Evolutionary conservation across 1,284 basidiomycete species (phyloP).

Genomic region (Lentinula novae-zelandiae): DNA sequence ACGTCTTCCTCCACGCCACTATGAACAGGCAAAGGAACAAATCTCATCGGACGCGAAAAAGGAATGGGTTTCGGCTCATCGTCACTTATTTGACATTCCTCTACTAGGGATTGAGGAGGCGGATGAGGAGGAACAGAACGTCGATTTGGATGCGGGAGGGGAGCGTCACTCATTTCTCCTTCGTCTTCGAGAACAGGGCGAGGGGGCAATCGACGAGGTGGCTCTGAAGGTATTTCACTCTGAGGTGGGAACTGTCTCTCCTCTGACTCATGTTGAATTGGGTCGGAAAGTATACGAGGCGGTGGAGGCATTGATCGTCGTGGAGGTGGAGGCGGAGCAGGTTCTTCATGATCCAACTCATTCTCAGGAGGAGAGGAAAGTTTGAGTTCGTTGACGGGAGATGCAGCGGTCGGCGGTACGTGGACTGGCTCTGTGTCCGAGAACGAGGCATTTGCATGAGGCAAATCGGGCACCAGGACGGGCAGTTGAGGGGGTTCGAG

Average conservation of each 20-base stretch:
- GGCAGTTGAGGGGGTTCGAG: background rate
- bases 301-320: constrained; percentile 18
- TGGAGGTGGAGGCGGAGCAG: constrained; percentile 13
- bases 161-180: constrained; percentile 13
- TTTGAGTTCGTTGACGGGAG: background rate
- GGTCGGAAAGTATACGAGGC: constrained; percentile 14
- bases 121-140: constrained; percentile 19
- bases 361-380: background rate
- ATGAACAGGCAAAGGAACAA: constrained; percentile 4
- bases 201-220: constrained; percentile 11
- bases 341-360: background rate
- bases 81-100: constrained; percentile 4
- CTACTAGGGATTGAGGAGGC: background rate
- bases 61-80: constrained; percentile 14
- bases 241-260: background rate
- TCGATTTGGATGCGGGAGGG: constrained; percentile 19
- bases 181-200: constrained; percentile 13
- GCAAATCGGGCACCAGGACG: background rate
- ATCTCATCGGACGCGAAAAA: background rate
- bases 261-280: constrained; percentile 4
- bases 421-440: background rate
- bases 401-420: constrained; percentile 16
- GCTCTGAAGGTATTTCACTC: constrained; percentile 1
- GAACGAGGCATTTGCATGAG: background rate
- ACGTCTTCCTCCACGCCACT: background rate